Evolutionary conservation across 2,329 filamentous ascomycete genomes (phyloP).

Genomic region (Talaromyces sp.): DNA sequence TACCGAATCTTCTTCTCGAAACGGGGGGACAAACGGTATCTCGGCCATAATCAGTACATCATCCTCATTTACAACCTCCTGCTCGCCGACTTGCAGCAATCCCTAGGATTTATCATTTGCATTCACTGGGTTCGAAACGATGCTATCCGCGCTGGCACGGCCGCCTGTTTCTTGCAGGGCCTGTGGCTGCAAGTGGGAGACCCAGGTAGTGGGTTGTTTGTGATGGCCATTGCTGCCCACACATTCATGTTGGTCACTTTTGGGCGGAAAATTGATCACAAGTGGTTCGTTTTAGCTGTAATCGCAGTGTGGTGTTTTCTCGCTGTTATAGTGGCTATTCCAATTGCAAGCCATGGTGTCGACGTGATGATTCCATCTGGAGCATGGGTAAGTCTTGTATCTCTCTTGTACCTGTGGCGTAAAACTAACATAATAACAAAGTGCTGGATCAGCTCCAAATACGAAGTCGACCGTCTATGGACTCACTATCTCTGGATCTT

Average conservation of each 20-base stretch:
- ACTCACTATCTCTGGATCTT: constrained; percentile 54
- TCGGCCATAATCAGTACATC: constrained; percentile 52
- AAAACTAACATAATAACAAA: constrained; percentile 15
- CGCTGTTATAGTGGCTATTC: constrained; percentile 43
- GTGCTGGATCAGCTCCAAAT: constrained; percentile 48
- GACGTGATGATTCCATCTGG: constrained; percentile 46
- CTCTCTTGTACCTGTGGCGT: neutral
- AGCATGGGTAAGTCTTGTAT: constrained; percentile 42
- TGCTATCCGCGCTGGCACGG: constrained; percentile 41
- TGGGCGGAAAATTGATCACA: constrained; percentile 43
- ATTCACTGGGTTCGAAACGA: constrained; percentile 44
- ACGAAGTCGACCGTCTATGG: constrained; percentile 45
- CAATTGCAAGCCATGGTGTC: constrained; percentile 38
- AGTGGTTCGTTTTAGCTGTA: constrained; percentile 41
- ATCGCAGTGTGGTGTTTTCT: constrained; percentile 45
- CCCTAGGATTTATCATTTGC: constrained; percentile 42
- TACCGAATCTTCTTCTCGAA: constrained; percentile 50
- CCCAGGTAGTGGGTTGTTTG: constrained; percentile 49
- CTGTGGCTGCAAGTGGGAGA: constrained; percentile 52
- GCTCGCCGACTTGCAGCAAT: constrained; percentile 48
- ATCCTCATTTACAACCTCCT: constrained; percentile 50
- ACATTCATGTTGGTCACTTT: constrained; percentile 48
- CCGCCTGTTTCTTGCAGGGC: constrained; percentile 48
- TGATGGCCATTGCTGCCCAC: constrained; percentile 52
- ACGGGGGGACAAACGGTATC: constrained; percentile 43